Evolutionary conservation across 441 rosid genomes (phyloP).

Genomic region (Gossypium lobatum): DNA sequence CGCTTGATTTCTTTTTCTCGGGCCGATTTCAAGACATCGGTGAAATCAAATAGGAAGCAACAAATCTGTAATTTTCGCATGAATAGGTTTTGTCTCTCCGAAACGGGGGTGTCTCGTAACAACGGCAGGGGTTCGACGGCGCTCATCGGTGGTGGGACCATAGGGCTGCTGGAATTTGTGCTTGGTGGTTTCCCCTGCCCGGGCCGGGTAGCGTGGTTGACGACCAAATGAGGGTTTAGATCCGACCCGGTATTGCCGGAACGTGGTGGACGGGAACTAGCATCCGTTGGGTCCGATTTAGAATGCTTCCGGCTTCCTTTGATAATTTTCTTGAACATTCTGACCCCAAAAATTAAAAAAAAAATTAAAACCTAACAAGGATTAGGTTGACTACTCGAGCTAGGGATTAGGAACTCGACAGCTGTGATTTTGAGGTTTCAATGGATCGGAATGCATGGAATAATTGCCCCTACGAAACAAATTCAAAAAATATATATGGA

Average conservation of each 20-base stretch:
- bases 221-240: constrained; percentile 44
- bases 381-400: constrained; percentile 10
- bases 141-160: constrained; percentile 43
- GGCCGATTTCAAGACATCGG: constrained; percentile 40
- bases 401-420: constrained; percentile 19
- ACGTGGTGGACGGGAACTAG: constrained; percentile 34
- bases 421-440: constrained; percentile 5
- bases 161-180: constrained; percentile 23
- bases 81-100: constrained; percentile 60
- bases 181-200: constrained; percentile 17
- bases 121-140: constrained; percentile 64
- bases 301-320: constrained; percentile 76
- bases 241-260: constrained; percentile 32
- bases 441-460: constrained; percentile 32
- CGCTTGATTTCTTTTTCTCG: constrained; percentile 89
- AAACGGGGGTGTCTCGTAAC: constrained; percentile 57
- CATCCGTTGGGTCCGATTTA: constrained; percentile 48
- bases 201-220: constrained; percentile 64
- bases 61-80: constrained; percentile 72
- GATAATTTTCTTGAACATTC: constrained; percentile 84
- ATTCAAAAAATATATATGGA: constrained; percentile 10
- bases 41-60: constrained; percentile 70
- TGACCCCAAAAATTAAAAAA: neutral
- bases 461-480: constrained; percentile 9
- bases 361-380: constrained; percentile 20